Evolutionary conservation across 352 stramenopile genomes (phyloP).

Genomic region (Pythium utonaiense): DNA sequence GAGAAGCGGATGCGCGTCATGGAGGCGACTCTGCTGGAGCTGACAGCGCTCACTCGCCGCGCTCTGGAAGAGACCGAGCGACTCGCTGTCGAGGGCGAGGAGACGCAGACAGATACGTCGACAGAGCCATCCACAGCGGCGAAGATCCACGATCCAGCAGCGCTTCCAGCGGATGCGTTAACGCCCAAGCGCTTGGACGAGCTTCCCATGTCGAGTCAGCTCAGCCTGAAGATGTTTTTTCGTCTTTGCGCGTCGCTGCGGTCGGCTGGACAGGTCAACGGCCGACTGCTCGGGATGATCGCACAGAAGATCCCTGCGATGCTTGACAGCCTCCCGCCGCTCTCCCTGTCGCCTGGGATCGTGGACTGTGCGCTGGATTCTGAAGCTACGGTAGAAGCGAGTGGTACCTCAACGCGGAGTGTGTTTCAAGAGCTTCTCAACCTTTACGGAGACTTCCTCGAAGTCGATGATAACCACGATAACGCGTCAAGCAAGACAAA

Average conservation of each 20-base stretch:
- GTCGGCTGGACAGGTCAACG: constrained; percentile 21
- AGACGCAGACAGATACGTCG: too few relatives aligned
- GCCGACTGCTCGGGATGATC: constrained; percentile 41
- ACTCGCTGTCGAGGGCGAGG: neutral
- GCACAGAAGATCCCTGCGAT: constrained; percentile 55
- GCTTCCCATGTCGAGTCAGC: constrained; percentile 39
- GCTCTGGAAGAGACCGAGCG: constrained; percentile 6
- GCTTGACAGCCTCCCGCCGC: constrained; percentile 44
- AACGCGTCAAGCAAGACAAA: neutral
- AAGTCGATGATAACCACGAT: constrained; percentile 6
- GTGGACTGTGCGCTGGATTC: neutral
- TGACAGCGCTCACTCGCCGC: neutral
- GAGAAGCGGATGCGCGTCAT: constrained; percentile 6
- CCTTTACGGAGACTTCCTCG: constrained; percentile 41
- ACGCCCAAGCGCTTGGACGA: constrained; percentile 34
- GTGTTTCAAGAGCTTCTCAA: constrained; percentile 56
- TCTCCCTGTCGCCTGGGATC: constrained; percentile 53
- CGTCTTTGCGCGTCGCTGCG: constrained; percentile 50
- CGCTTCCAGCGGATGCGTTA: neutral
- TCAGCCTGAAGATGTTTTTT: constrained; percentile 73
- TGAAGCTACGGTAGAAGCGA: neutral
- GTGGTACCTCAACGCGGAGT: constrained; percentile 20
- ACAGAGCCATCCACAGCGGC: neutral
- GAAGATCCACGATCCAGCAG: neutral
- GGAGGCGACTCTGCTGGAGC: neutral